phyloP scores from a whole-genome alignment of 768 basidiomycete species.

The Strobilomyces confusus region DNA sequence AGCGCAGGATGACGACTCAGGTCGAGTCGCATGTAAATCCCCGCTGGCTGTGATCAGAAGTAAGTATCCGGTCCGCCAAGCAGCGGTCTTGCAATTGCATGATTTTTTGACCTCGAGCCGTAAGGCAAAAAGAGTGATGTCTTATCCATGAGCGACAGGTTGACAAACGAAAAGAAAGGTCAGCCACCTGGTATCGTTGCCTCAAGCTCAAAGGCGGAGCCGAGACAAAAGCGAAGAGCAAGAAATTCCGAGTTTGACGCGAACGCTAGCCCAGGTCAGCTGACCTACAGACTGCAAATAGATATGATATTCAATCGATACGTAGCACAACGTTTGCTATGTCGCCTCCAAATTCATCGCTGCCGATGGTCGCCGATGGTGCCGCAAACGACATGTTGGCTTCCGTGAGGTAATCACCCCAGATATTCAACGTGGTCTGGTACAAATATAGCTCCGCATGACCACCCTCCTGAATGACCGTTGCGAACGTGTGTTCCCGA shows the following conservation, averaged over 20 bases:
- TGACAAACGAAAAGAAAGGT: not conserved
- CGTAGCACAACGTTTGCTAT: constrained; percentile 29
- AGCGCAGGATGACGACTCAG: not conserved
- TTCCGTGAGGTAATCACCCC: constrained; percentile 36
- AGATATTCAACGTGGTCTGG: constrained; percentile 36
- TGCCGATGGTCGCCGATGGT: constrained; percentile 35
- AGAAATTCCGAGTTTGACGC: no score
- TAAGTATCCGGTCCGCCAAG: not conserved
- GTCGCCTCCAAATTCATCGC: constrained; percentile 32
- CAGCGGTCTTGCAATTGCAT: not conserved
- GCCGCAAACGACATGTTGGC: constrained; percentile 46
- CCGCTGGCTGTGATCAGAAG: not conserved
- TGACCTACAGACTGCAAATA: no score
- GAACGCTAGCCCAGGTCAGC: no score
- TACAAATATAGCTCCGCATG: constrained; percentile 28
- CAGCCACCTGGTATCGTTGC: not conserved
- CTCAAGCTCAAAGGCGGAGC: not conserved
- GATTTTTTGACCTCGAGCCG: not conserved
- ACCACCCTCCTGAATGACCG: constrained; percentile 19
- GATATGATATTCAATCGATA: constrained; percentile 12
- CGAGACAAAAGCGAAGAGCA: no score
- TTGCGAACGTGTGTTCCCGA: constrained; percentile 32
- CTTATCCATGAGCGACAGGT: not conserved
- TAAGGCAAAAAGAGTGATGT: not conserved
- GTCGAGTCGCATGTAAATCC: not conserved